Evolutionary conservation across 441 rosid genomes (phyloP), one percentile per base, ranked within the genome.

Genomic region (Flueggea neowawraea): DNA sequence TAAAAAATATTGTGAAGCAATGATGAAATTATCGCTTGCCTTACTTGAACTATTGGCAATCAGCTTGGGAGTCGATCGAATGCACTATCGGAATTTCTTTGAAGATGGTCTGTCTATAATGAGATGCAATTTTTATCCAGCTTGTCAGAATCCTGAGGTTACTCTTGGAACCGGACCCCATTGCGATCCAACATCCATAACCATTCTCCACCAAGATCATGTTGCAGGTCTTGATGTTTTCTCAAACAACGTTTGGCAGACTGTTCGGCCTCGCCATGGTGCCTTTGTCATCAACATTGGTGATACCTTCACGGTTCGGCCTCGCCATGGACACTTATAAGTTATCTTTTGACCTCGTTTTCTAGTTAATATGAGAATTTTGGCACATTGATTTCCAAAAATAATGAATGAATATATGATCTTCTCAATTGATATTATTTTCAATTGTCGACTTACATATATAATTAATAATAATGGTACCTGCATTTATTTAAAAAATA

Each of bases 301-400:
- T 6, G 88, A 85, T 60, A 84, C 85, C 31, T 82, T 82, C 61
- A 68, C 55, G 87, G 90, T 80, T n/a, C n/a, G n/a, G n/a, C n/a
- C n/a, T n/a, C n/a, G n/a, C n/a, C n/a, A 22, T 22, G 28, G 2
- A 22, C 2, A 22, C 28, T 22, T 22, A 22, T 22, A 22, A 22
- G 28, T 22, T 22, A 22, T 22, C 28, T 22, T n/a, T 22, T 22
- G 28, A 22, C 2, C 28, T 22, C 28, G 28, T 22, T 2, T 22
- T 2, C 2, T 22, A 22, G 2, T 22, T 2, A 22, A 22, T 22
- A 2, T 22, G 28, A 22, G 28, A 22, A 2, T 22, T 22, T 22
- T 22, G 28, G 2, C 1, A 22, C 28, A 22, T 22, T 2, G 2
- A 1, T 22, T 22, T 22, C 28, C 28, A 22, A 22, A 22, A 22